Percentiles rank a stretch among this genome's conserved stretches.
These are phyloP conservation scores for Cornus controversa DNA, from an alignment of 148 eudicot species.

Conservation along the genomic window DNA sequence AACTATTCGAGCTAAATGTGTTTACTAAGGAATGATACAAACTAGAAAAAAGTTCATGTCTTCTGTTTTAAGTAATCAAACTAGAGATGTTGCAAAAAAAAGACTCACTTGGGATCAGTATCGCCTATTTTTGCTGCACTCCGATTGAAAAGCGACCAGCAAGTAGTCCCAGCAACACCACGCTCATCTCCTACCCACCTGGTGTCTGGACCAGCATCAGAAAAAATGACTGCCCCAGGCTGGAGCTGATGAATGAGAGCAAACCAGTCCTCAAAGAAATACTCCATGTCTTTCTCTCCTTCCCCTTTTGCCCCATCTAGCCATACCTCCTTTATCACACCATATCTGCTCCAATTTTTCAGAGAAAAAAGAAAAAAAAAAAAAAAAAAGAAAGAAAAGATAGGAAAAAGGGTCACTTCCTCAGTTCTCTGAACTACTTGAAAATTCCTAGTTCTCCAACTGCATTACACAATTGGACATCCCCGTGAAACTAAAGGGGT, in stretches of 20 bases:
- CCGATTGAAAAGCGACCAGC: constrained; percentile 77
- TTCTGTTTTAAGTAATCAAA: neutral
- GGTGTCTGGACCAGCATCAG: constrained; percentile 83
- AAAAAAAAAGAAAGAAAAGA: neutral
- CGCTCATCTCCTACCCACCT: constrained; percentile 88
- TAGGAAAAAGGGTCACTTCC: neutral
- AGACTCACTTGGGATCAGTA: constrained; percentile 55
- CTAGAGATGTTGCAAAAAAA: neutral
- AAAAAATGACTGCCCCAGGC: constrained; percentile 72
- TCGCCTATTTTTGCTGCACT: constrained; percentile 62
- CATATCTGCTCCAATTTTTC: constrained; percentile 50
- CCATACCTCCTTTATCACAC: constrained; percentile 64
- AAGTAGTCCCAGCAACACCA: constrained; percentile 65
- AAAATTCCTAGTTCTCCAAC: neutral
- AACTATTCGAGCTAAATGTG: too few species aligned
- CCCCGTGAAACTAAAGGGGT: neutral
- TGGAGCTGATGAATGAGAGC: constrained; percentile 73
- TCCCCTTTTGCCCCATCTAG: constrained; percentile 86
- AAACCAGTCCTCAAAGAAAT: constrained; percentile 78
- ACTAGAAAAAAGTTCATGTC: too few species aligned
- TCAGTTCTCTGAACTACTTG: neutral
- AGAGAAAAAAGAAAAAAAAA: neutral
- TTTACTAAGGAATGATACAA: too few species aligned
- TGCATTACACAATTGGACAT: neutral
- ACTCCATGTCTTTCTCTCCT: constrained; percentile 81